Evolutionary conservation across 805 yeast genomes (phyloP).

Genomic region (Wickerhamiella sergipiensis): DNA sequence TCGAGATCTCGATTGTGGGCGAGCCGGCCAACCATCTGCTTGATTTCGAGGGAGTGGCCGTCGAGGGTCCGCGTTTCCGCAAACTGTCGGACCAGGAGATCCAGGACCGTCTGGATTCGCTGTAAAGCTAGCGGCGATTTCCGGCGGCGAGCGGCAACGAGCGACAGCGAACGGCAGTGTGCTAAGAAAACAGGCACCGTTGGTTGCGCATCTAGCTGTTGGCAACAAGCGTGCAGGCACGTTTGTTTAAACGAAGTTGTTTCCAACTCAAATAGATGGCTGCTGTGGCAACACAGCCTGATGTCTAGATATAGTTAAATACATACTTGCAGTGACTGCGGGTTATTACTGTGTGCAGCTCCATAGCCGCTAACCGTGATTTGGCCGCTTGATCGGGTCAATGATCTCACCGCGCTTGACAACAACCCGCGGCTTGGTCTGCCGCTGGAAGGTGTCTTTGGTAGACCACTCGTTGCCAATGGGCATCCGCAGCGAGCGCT

Average conservation of each 20-base stretch:
- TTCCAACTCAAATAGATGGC: neutral
- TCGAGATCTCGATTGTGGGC: constrained; percentile 81
- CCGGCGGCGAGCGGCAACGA: too few relatives aligned
- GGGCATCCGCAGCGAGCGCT: constrained; percentile 88
- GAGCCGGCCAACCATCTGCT: constrained; percentile 66
- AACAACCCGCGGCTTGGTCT: constrained; percentile 78
- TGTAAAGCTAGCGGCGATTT: too few relatives aligned
- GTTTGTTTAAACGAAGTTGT: neutral
- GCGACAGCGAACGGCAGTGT: too few relatives aligned
- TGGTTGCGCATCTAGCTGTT: too few relatives aligned
- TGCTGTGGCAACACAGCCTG: neutral
- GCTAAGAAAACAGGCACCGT: too few relatives aligned
- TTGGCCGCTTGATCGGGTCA: constrained; percentile 60
- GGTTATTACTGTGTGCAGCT: too few relatives aligned
- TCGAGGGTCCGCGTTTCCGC: constrained; percentile 81
- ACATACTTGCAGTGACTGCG: neutral
- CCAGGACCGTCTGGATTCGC: constrained; percentile 86
- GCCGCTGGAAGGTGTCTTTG: constrained; percentile 69
- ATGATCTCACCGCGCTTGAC: constrained; percentile 81
- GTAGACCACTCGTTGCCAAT: constrained; percentile 95
- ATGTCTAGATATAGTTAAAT: neutral
- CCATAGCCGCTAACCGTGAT: neutral
- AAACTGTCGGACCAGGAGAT: constrained; percentile 80
- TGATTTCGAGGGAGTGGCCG: constrained; percentile 74
- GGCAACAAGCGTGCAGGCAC: neutral